Conservation (phyloP, 2,329 filamentous ascomycete species). For the Monosporascus sp. region DNA sequence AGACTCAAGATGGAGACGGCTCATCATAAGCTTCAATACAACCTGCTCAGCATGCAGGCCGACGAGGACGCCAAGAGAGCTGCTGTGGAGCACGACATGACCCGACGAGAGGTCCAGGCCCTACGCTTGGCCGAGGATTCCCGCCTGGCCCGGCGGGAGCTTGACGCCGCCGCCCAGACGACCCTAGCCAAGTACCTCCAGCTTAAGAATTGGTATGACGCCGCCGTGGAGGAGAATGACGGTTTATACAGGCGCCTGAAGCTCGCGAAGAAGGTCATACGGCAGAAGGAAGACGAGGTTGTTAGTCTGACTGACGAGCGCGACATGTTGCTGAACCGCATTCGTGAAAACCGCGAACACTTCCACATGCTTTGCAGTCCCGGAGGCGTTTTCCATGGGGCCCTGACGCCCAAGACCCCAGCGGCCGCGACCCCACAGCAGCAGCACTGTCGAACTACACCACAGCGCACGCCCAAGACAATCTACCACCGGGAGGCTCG, state of each 20-base stretch:
- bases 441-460: conserved; percentile 40
- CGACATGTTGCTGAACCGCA: conserved; percentile 70
- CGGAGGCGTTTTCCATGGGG: conserved; percentile 59
- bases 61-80: conserved; percentile 81
- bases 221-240: conserved; percentile 60
- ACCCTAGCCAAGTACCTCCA: conserved; percentile 52
- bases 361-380: conserved; percentile 74
- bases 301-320: conserved; percentile 69
- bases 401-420: conserved; percentile 53
- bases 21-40: conserved; percentile 87
- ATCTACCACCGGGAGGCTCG: conserved; percentile 27
- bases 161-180: conserved; percentile 46
- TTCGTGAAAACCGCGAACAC: conserved; percentile 84
- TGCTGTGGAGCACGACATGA: conserved; percentile 87
- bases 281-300: conserved; percentile 70
- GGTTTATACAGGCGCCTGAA: conserved; percentile 59
- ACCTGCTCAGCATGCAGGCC: conserved; percentile 76
- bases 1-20: conserved; percentile 74
- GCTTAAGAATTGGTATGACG: conserved; percentile 61
- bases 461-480: conserved; percentile 45
- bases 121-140: conserved; percentile 69
- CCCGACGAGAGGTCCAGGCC: conserved; percentile 80
- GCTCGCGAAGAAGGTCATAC: conserved; percentile 71
- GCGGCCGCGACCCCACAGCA: conserved; percentile 38
- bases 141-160: conserved; percentile 52